Base-by-base conservation (phyloP, 345 rosid species). In the Pistacia atlantica region DNA sequence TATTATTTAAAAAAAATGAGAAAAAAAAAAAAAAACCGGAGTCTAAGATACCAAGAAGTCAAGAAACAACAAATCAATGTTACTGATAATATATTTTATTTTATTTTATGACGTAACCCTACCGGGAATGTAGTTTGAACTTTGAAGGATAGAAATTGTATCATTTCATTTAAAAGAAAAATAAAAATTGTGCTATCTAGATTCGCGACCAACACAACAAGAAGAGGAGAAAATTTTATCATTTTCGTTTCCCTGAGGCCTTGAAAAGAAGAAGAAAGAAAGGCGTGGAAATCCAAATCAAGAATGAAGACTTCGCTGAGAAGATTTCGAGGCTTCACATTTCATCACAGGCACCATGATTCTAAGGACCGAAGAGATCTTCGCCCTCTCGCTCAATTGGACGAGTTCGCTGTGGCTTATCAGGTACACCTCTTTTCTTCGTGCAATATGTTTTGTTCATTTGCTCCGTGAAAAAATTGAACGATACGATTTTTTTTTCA, bases 321-420 rank as follows among this genome's bases (percentile, higher is more conserved):
- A 79, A 90, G 86, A 78, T 81, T 89, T 68, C 88, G 95, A 77
- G 96, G 91, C 4, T 74, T 89, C 37, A 82, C 85, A 28, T 85
- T 84, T 75, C 89, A 89, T 74, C 89, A 89, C 76, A 88, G 75
- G 79, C 92, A 87, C 64, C 87, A 69, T 11, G 92, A 81, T 1
- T 86, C 79, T 75, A 84, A 78, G 54, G 83, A 84, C 73, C 84
- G 84, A 58, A 74, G 86, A 77, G 91, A 91, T 86, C 84, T 71
- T 75, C 86, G 80, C 60, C 78, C 87, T 81, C 65, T 77, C 28
- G 79, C 83, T 71, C 93, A 84, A 70, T 73, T 82, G 51, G 92
- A 91, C 77, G 98, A 95, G 84, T 91, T 95, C 11, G 86, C 87
- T 71, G 89, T 82, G 65, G 98, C 96, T 58, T 86, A 93, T 77